Evolutionary conservation across 2,329 filamentous ascomycete species (phyloP).

Genomic region (Curvularia verruculosa): DNA sequence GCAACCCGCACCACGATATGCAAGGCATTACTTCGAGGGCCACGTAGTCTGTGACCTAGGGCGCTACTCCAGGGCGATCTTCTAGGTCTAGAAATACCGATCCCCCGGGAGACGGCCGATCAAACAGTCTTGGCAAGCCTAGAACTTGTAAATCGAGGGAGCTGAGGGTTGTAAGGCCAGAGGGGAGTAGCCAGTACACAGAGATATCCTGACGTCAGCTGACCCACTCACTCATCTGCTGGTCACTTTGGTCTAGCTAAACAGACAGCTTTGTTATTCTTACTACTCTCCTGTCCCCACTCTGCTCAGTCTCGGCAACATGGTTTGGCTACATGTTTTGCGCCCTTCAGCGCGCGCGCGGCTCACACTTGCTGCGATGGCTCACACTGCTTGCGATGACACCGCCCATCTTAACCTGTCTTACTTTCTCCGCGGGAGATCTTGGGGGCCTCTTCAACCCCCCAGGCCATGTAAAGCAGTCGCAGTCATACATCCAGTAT

Average conservation of each 20-base stretch:
- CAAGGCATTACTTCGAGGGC: neutral
- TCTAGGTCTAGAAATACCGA: neutral
- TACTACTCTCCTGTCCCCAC: neutral
- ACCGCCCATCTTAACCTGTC: neutral
- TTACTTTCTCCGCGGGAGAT: too few species aligned
- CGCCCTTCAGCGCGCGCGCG: neutral
- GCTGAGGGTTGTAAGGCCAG: neutral
- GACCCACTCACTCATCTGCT: neutral
- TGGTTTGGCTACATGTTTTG: neutral
- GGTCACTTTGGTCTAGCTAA: too few species aligned
- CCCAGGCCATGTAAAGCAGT: neutral
- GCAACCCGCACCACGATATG: neutral
- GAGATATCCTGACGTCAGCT: constrained; percentile 4
- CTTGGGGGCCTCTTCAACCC: neutral
- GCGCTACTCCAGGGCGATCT: neutral
- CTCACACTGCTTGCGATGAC: neutral
- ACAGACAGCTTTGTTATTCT: neutral
- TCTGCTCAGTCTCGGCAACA: neutral
- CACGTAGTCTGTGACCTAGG: neutral
- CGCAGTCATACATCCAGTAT: neutral
- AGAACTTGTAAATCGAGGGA: neutral
- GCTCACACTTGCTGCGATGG: too few species aligned
- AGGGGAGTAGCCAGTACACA: too few species aligned
- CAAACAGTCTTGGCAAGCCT: neutral
- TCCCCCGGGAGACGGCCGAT: neutral